Evolutionary conservation across 768 basidiomycete genomes (phyloP), one percentile per base, ranked within the genome.

Genomic region (Termitomyces sp.): DNA sequence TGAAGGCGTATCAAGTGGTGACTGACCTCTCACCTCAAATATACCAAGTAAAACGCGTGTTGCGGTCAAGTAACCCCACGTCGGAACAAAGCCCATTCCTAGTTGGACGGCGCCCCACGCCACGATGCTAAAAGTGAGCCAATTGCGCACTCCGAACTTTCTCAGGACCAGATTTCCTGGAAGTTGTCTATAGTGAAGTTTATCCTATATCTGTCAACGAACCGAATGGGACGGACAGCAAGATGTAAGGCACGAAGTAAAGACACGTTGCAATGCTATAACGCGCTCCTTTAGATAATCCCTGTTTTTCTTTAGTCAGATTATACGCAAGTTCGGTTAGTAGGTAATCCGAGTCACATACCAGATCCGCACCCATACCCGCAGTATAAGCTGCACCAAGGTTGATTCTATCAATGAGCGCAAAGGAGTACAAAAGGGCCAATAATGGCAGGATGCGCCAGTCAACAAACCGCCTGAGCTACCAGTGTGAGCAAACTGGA

Each of bases 21-120:
- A 30, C 42, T 20, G 18, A 30, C 42, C 44, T n/a, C 67, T 59
- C 55, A 76, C 77, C 73, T 79, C 80, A 51, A 78, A 76, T 33
- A 70, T 62, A 54, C 79, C 79, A 33, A 80, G 69, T n/a, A 80
- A 59, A n/a, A 78, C 70, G 39, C 78, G 75, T 55, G 76, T 76
- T 15, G 76, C 61, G 7, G 73, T 69, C 22, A 81, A 69, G 45
- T 69, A 70, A 3, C 69, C 67, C 79, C 79, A 80, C 7, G 69
- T 70, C 30, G 69, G 63, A 3, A 79, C 73, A 62, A 76, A 80
- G 6, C 76, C 78, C 78, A 80, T 80, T 45, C 72, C 73, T 0
- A 80, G 67, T 49, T 79, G 75, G 7, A 78, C 75, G 6, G 71
- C 68, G 22, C 77, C 79, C 78, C 80, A 81, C 34, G 72, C 71